Percentiles rank a stretch among this genome's conserved stretches.
Evolutionary conservation across 1,284 basidiomycete genomes (phyloP).

Genomic region (Tetrapyrgos nigripes): DNA sequence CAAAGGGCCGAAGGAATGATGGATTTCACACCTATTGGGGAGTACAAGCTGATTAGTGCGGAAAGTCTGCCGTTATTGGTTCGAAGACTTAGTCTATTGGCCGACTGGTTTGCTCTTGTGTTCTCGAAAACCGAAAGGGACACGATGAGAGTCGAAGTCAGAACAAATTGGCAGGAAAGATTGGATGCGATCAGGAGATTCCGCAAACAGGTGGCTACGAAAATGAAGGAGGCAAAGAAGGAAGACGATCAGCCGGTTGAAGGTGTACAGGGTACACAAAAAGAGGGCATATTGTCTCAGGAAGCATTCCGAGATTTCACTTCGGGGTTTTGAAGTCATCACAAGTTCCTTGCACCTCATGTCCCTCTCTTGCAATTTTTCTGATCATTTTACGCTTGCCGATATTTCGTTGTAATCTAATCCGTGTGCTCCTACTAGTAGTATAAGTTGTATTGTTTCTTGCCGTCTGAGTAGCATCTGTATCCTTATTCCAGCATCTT

Average conservation of each 20-base stretch:
- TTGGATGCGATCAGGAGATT: conserved; percentile 15
- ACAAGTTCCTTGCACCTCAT: too few relatives aligned
- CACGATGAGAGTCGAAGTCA: conserved; percentile 76
- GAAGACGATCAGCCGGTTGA: conserved; percentile 44
- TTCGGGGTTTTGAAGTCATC: conserved; percentile 8
- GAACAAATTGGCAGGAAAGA: conserved; percentile 29
- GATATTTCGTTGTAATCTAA: too few relatives aligned
- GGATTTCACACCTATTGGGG: conserved; percentile 89
- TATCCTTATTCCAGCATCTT: too few relatives aligned
- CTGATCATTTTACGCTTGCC: too few relatives aligned
- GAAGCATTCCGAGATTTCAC: conserved; percentile 61
- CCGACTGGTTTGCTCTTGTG: conserved; percentile 89
- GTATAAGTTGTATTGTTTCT: too few relatives aligned
- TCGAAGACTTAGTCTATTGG: conserved; percentile 84
- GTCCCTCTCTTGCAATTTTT: neutral
- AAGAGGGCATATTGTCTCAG: conserved; percentile 50
- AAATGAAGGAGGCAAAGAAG: conserved; percentile 8
- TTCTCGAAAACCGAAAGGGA: conserved; percentile 80
- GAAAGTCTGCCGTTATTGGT: conserved; percentile 84
- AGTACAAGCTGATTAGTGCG: conserved; percentile 92
- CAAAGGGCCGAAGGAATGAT: conserved; percentile 89
- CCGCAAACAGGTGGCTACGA: conserved; percentile 8
- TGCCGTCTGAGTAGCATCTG: too few relatives aligned
- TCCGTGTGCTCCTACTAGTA: too few relatives aligned
- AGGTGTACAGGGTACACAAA: conserved; percentile 27